phyloP scores from a whole-genome alignment of 2,329 filamentous ascomycete species.

The Trichoderma lentiforme region DNA sequence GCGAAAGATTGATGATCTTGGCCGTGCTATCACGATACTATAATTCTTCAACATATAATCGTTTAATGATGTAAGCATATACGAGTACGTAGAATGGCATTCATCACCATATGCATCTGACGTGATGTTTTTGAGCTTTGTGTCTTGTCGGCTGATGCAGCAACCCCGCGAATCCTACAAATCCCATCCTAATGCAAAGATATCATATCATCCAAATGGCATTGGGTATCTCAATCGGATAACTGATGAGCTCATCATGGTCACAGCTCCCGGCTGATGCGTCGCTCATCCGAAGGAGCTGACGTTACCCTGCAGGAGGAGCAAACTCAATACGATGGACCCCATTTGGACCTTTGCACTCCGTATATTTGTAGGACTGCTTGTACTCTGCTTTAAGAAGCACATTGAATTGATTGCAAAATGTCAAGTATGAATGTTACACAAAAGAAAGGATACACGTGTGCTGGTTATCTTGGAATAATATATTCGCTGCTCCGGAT shows the following conservation, averaged over 20 bases:
- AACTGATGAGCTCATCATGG: neutral
- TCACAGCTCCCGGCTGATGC: neutral
- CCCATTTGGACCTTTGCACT: neutral
- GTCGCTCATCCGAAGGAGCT: neutral
- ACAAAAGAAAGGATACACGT: neutral
- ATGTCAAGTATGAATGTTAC: neutral
- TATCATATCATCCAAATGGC: neutral
- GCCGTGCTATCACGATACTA: neutral
- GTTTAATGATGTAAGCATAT: neutral
- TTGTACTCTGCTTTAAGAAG: neutral
- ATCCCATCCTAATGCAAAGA: neutral
- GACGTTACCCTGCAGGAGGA: neutral
- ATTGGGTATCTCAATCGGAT: neutral
- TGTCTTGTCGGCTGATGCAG: neutral
- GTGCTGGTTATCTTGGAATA: neutral
- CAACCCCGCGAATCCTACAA: neutral
- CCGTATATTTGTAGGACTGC: neutral
- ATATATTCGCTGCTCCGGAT: neutral
- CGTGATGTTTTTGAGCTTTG: neutral
- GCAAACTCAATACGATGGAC: neutral
- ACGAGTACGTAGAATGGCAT: neutral
- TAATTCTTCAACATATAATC: neutral
- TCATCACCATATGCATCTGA: neutral
- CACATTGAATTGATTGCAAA: neutral
- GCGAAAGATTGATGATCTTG: neutral